A percentile compares a stretch with the other conserved stretches of the same genome.
phyloP scores from a whole-genome alignment of 805 yeast species.

The Priceomyces medius region DNA sequence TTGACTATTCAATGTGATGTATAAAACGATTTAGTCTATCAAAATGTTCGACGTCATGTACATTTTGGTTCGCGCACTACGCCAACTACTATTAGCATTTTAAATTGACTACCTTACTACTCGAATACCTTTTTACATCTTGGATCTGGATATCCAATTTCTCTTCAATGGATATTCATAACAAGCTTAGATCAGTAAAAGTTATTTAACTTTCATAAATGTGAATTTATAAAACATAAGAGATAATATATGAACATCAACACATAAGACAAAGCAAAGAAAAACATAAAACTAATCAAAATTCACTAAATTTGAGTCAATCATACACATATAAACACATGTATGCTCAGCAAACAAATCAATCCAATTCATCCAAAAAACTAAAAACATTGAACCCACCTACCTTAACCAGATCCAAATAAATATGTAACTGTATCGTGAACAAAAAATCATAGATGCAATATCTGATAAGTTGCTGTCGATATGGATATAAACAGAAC shows the following conservation, averaged over 20 bases:
- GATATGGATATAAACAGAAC: too few relatives aligned
- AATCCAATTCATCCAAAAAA: not conserved
- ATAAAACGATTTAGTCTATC: too few relatives aligned
- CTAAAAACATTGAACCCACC: not conserved
- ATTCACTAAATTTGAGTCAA: not conserved
- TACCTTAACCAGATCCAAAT: not conserved
- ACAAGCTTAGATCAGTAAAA: too few relatives aligned
- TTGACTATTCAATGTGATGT: too few relatives aligned
- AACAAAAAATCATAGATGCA: not conserved
- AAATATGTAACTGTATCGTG: not conserved
- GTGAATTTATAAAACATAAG: not conserved
- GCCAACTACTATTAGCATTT: not conserved
- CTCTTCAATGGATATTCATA: too few relatives aligned
- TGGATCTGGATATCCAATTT: too few relatives aligned
- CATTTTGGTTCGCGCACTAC: constrained; percentile 3
- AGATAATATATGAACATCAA: not conserved
- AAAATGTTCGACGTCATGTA: constrained; percentile 1
- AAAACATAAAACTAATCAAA: not conserved
- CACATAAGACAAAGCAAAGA: not conserved
- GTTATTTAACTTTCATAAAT: not conserved
- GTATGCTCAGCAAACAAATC: not conserved
- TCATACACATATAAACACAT: too few relatives aligned
- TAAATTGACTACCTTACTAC: too few relatives aligned
- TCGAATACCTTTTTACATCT: too few relatives aligned
- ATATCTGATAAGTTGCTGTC: not conserved